Evolutionary conservation across 768 basidiomycete genomes (phyloP), one percentile per base, ranked within the genome.

Genomic region (Mycena rebaudengoi): DNA sequence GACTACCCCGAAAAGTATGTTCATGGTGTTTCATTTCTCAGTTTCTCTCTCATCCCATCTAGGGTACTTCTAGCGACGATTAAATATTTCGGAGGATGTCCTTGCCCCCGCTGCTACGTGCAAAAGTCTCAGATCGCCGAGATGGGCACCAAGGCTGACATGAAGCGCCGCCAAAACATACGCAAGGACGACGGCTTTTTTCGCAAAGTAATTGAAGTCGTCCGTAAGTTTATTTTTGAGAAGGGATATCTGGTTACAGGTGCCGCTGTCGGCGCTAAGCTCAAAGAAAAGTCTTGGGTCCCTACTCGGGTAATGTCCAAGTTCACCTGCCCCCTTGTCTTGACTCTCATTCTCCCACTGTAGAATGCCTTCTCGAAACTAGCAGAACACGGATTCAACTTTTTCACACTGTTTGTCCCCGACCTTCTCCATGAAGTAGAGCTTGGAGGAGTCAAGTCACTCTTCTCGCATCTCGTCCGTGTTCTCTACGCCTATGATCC

Each of bases 401-500:
- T 74, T 20, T 78, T 63, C 37, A 3, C 39, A 2, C 72, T 79
- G 53, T 73, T 80, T 39, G 73, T 75, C 0, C 69, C 73, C 0
- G 79, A 82, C 62, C 53, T 82, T 5, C 33, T 83, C 45, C 81
- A 82, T 60, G 79, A 82, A 56, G 71, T 81, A 44, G 79, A 81
- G 58, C 62, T 81, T 12, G 78, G 80, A 7, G 72, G 77, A 0
- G 79, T 75, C 75, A 82, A 81, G 60, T 65, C 75, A 2, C 25
- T 77, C 4, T 77, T 81, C 45, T 74, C 60, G 1, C 82, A 82
- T 46, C 65, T 81, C 0, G 60, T 81, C 5, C 73, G 75, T 0
- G 65, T 82, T 12, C 60, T 80, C 1, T 49, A 73, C 55, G 60
- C 72, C 11, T 29, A 60, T 43, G 70, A 69, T 6, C n/a, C n/a